A percentile compares a stretch with the other conserved stretches of the same genome.
These are phyloP conservation scores for Malassezia sp. DNA, from an alignment of 1,284 basidiomycete genomes.

Conservation along the genomic window DNA sequence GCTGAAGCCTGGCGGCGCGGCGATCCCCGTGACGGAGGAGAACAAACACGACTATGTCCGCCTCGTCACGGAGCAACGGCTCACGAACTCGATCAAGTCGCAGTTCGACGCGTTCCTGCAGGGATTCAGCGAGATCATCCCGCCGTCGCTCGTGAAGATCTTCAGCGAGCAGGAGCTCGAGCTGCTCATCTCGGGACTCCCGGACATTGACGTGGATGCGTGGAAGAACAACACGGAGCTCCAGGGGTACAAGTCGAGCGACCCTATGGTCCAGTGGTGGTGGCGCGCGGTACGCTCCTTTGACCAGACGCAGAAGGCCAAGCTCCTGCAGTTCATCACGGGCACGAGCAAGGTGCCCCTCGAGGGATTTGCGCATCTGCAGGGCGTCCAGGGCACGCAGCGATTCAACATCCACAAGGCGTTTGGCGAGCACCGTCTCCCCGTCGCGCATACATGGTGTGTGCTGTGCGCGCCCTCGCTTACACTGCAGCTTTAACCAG, in stretches of 20 bases:
- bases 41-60: constrained; percentile 96
- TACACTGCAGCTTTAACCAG: constrained; percentile 50
- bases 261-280: constrained; percentile 96
- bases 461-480: no score
- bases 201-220: constrained; percentile 97
- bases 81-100: constrained; percentile 72
- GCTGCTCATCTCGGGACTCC: constrained; percentile 89
- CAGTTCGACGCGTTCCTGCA: constrained; percentile 63
- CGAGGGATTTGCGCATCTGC: constrained; percentile 79
- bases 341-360: constrained; percentile 82
- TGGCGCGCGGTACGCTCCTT: constrained; percentile 97
- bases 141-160: constrained; percentile 52
- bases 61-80: constrained; percentile 73
- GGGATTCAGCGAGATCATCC: constrained; percentile 93
- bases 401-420: constrained; percentile 91
- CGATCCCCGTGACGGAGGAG: constrained; percentile 54
- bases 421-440: constrained; percentile 74
- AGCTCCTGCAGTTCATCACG: constrained; percentile 79
- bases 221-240: constrained; percentile 91
- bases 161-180: constrained; percentile 98
- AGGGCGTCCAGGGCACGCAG: constrained; percentile 86
- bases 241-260: constrained; percentile 61
- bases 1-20: constrained; percentile 34
- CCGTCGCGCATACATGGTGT: constrained; percentile 87
- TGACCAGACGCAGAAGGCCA: constrained; percentile 88